Evolutionary conservation across 352 stramenopile species (phyloP).

Genomic region (Globisporangium megalacanthum): DNA sequence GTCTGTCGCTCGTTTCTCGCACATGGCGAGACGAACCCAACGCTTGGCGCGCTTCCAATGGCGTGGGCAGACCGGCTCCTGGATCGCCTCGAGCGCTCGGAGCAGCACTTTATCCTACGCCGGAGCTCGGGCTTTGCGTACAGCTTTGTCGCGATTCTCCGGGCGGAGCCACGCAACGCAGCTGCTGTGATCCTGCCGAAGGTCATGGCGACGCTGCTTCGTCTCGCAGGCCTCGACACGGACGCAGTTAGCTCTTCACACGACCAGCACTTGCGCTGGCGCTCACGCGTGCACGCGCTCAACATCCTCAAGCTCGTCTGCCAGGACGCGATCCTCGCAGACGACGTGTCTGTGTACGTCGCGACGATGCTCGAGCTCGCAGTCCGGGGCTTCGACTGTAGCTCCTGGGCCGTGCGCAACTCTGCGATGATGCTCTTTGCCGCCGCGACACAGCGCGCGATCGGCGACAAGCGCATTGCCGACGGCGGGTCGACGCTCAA

Average conservation of each 20-base stretch:
- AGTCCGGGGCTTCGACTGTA: constrained; percentile 79
- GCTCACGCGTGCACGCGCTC: constrained; percentile 76
- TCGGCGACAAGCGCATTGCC: constrained; percentile 81
- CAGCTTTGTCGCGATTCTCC: constrained; percentile 84
- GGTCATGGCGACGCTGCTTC: constrained; percentile 66
- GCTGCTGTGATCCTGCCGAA: constrained; percentile 68
- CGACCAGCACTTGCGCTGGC: constrained; percentile 56
- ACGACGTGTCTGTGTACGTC: constrained; percentile 82
- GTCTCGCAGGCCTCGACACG: constrained; percentile 55
- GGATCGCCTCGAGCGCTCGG: constrained; percentile 59
- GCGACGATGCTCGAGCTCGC: constrained; percentile 79
- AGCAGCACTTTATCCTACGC: constrained; percentile 86
- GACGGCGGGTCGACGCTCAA: constrained; percentile 58
- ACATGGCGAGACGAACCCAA: constrained; percentile 45
- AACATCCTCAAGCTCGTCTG: constrained; percentile 91
- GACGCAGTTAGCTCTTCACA: constrained; percentile 36
- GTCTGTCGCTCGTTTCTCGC: constrained; percentile 77
- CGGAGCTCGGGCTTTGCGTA: constrained; percentile 86
- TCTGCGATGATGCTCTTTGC: constrained; percentile 91
- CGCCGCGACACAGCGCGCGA: constrained; percentile 66
- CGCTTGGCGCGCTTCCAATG: constrained; percentile 49
- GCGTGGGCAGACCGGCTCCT: constrained; percentile 76
- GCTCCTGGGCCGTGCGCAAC: constrained; percentile 86
- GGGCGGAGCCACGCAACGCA: constrained; percentile 78
- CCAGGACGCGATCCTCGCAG: constrained; percentile 79